Percentiles rank a stretch among this genome's conserved stretches.
phyloP scores from a whole-genome alignment of 176 grass and related monocot genomes.

The Aegilops longissima region DNA sequence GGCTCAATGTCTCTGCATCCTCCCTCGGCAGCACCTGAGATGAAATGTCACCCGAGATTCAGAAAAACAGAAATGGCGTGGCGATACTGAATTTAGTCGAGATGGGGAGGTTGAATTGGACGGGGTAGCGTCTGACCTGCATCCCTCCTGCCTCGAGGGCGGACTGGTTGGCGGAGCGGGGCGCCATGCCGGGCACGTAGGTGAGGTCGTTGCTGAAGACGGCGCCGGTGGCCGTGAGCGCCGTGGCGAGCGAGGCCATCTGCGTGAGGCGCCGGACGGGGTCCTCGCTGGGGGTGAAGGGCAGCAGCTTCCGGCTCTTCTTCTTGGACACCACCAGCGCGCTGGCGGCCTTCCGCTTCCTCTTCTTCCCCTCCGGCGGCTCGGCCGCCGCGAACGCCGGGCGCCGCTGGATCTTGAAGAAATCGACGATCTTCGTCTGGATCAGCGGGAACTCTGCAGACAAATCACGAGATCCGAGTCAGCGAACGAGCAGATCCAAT shows the following conservation, averaged over 20 bases:
- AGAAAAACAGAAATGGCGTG: neutral
- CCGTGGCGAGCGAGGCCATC: slow-evolving; percentile 92
- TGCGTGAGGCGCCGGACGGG: slow-evolving; percentile 57
- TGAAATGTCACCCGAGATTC: neutral
- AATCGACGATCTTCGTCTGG: slow-evolving; percentile 92
- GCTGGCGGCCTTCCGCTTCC: slow-evolving; percentile 50
- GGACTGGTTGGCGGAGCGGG: slow-evolving; percentile 59
- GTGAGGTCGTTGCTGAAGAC: slow-evolving; percentile 89
- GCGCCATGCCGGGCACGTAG: slow-evolving; percentile 67
- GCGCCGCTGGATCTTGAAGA: slow-evolving; percentile 86
- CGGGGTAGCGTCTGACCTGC: slow-evolving; percentile 37
- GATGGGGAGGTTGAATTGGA: neutral
- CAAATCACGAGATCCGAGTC: neutral
- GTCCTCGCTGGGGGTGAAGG: slow-evolving; percentile 67
- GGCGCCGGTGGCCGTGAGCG: slow-evolving; percentile 77
- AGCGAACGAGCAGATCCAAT: neutral
- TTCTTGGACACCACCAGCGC: slow-evolving; percentile 52
- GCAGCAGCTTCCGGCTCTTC: slow-evolving; percentile 60
- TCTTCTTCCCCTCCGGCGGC: slow-evolving; percentile 39
- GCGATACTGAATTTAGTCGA: neutral
- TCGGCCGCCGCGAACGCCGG: neutral
- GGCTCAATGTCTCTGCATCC: slow-evolving; percentile 61
- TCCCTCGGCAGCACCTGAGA: slow-evolving; percentile 70
- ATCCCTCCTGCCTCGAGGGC: slow-evolving; percentile 78
- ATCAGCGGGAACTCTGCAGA: slow-evolving; percentile 70